phyloP scores from a whole-genome alignment of 2,329 filamentous ascomycete species.

The Emergomyces orientalis region DNA sequence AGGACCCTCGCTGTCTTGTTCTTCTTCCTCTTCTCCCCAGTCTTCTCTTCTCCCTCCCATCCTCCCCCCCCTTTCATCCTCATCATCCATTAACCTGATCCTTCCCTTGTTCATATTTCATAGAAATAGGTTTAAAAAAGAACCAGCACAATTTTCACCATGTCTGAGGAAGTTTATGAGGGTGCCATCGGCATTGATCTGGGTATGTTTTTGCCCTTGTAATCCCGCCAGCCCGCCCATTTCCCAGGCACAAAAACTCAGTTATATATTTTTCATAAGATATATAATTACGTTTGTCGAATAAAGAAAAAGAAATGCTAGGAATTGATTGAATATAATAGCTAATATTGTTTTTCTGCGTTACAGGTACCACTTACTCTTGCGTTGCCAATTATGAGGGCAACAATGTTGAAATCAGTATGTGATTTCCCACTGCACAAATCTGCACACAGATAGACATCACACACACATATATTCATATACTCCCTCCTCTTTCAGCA shows the following conservation, averaged over 20 bases:
- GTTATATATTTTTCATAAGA: background rate
- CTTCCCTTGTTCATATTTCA: conserved; percentile 1
- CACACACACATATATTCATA: conserved; percentile 8
- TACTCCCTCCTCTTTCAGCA: background rate
- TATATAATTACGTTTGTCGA: conserved; percentile 12
- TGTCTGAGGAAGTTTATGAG: conserved; percentile 95
- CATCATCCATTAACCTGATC: background rate
- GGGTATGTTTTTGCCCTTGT: conserved; percentile 52
- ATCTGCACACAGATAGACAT: background rate
- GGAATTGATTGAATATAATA: conserved; percentile 17
- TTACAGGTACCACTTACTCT: conserved; percentile 92
- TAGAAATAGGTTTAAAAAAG: background rate
- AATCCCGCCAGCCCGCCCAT: background rate
- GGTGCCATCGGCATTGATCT: conserved; percentile 99
- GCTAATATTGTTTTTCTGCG: conserved; percentile 9
- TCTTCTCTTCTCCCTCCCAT: conserved; percentile 6
- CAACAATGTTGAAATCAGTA: conserved; percentile 98
- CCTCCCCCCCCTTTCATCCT: conserved; percentile 2
- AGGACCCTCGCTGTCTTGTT: conserved; percentile 5
- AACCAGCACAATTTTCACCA: conserved; percentile 42
- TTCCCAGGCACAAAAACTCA: background rate
- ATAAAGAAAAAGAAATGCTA: conserved; percentile 9
- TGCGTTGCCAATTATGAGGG: conserved; percentile 99
- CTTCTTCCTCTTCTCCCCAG: conserved; percentile 3
- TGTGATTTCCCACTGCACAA: conserved; percentile 23